Conservation (phyloP, 768 basidiomycete genomes). For the Dendrothele bispora region DNA sequence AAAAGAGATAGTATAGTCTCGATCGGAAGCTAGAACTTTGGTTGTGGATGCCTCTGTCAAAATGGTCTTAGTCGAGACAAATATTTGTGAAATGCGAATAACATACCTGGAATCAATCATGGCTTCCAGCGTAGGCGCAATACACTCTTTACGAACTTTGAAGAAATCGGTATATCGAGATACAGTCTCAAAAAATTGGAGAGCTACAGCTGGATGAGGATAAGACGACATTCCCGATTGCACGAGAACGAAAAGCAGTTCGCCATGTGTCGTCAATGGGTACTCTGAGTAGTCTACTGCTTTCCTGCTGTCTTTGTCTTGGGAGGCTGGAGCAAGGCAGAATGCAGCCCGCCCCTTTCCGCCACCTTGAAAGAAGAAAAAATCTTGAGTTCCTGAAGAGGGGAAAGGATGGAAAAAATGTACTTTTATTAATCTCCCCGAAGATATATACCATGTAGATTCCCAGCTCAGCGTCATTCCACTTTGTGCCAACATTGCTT, state of each 20-base stretch:
- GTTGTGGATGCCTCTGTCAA: slow-evolving; percentile 81
- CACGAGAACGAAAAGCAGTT: slow-evolving; percentile 83
- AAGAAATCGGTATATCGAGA: slow-evolving; percentile 97
- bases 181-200: slow-evolving; percentile 92
- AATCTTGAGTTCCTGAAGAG: not conserved
- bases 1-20: slow-evolving; percentile 89
- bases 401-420: slow-evolving; percentile 21
- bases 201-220: slow-evolving; percentile 79
- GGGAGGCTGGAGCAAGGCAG: slow-evolving; percentile 64
- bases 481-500: slow-evolving; percentile 65
- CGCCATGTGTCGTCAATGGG: slow-evolving; percentile 86
- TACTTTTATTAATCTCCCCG: slow-evolving; percentile 90
- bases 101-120: slow-evolving; percentile 83
- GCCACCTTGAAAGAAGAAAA: slow-evolving; percentile 43
- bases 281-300: slow-evolving; percentile 73
- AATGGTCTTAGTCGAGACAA: slow-evolving; percentile 4
- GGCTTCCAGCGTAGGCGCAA: slow-evolving; percentile 83
- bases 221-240: slow-evolving; percentile 80
- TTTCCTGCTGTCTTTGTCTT: slow-evolving; percentile 65
- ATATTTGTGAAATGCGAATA: not conserved
- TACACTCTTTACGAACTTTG: slow-evolving; percentile 87
- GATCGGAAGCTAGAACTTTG: slow-evolving; percentile 65
- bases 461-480: slow-evolving; percentile 93
- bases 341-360: slow-evolving; percentile 86
- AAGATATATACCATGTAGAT: slow-evolving; percentile 93